These are phyloP conservation scores for Fusarium sterilihyphosum DNA, from an alignment of 2,329 filamentous ascomycete genomes.

Conservation along the genomic window DNA sequence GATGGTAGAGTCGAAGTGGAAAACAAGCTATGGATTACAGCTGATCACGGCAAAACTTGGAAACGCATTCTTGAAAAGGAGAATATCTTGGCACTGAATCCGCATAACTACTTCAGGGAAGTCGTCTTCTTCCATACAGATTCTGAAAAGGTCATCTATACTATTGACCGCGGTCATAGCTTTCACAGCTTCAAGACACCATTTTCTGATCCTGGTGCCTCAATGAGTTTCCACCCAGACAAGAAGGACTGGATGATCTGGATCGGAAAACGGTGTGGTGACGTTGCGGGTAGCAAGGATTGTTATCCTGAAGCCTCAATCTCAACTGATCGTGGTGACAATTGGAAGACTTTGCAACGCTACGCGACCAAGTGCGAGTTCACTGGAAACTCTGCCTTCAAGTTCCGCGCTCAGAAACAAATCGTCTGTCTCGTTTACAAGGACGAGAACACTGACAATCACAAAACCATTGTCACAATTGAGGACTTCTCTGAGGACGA, in stretches of 20 bases:
- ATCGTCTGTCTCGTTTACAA: slow-evolving; percentile 67
- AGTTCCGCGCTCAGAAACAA: slow-evolving; percentile 62
- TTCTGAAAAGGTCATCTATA: slow-evolving; percentile 75
- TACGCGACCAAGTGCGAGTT: slow-evolving; percentile 89
- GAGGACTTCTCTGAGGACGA: slow-evolving; percentile 79
- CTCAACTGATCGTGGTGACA: slow-evolving; percentile 80
- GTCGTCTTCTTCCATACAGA: slow-evolving; percentile 86
- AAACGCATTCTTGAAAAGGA: slow-evolving; percentile 73
- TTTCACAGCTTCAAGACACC: slow-evolving; percentile 80
- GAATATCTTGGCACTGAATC: slow-evolving; percentile 75
- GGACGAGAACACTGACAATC: slow-evolving; percentile 68
- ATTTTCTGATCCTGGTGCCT: slow-evolving; percentile 55
- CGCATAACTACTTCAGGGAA: slow-evolving; percentile 84
- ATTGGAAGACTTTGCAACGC: slow-evolving; percentile 79
- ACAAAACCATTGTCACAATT: slow-evolving; percentile 78
- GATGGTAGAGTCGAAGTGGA: slow-evolving; percentile 49
- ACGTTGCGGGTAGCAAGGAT: slow-evolving; percentile 55
- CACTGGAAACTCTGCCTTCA: slow-evolving; percentile 71
- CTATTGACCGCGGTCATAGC: slow-evolving; percentile 78
- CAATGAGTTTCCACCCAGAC: slow-evolving; percentile 83
- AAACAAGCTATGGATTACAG: slow-evolving; percentile 75
- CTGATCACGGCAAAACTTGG: slow-evolving; percentile 92
- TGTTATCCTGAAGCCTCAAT: slow-evolving; percentile 82
- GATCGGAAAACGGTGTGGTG: slow-evolving; percentile 79
- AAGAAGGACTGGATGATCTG: slow-evolving; percentile 92